These are phyloP conservation scores for Saccharomyces hybrid DNA, from an alignment of 1,139 yeast species.

Conservation along the genomic window DNA sequence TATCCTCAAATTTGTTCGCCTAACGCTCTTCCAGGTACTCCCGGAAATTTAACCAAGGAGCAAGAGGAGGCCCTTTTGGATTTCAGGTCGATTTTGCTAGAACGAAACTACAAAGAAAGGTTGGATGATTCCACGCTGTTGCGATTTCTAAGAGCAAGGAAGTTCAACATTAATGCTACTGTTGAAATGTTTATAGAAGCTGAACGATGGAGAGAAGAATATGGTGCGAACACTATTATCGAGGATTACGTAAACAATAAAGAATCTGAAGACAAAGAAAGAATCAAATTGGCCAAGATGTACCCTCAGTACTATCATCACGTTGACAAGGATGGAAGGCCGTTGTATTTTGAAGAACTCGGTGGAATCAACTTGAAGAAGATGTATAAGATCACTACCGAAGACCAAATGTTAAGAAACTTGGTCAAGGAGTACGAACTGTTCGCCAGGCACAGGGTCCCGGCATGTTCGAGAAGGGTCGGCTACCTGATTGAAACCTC, in stretches of 20 bases:
- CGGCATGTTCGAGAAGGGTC: constrained; percentile 81
- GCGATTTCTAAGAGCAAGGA: constrained; percentile 87
- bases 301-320: constrained; percentile 96
- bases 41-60: constrained; percentile 64
- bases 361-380: constrained; percentile 80
- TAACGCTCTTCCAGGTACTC: constrained; percentile 59
- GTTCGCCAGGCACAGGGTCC: constrained; percentile 69
- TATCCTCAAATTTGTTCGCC: constrained; percentile 64
- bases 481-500: constrained; percentile 82
- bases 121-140: constrained; percentile 77
- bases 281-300: constrained; percentile 68
- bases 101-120: constrained; percentile 60
- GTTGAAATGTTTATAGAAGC: constrained; percentile 74
- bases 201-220: constrained; percentile 83
- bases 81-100: constrained; percentile 49
- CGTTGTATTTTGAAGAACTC: constrained; percentile 84
- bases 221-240: constrained; percentile 76
- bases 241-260: constrained; percentile 45
- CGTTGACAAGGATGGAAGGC: constrained; percentile 92
- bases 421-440: constrained; percentile 96
- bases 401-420: constrained; percentile 89
- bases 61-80: constrained; percentile 54
- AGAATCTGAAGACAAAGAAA: too few species aligned
- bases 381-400: constrained; percentile 86
- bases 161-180: constrained; percentile 73